Percentiles rank a stretch among this genome's conserved stretches.
Evolutionary conservation across 2,329 filamentous ascomycete genomes (phyloP).

Genomic region (Cordyceps pruinosa): DNA sequence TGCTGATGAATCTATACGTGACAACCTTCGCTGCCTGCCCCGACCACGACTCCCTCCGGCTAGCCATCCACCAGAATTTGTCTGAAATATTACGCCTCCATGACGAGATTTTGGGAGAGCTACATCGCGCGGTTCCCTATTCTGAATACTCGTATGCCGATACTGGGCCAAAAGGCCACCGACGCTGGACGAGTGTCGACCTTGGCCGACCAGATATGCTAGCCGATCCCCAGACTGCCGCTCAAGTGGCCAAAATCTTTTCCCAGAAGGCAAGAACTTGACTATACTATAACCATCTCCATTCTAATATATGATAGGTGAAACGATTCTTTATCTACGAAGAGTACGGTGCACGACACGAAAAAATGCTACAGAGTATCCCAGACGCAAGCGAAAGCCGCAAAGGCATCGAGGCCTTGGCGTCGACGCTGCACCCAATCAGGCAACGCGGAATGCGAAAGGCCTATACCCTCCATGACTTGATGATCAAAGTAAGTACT

Average conservation of each 20-base stretch:
- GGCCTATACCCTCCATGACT: constrained; percentile 73
- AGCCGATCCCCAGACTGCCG: constrained; percentile 52
- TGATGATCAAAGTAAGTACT: constrained; percentile 72
- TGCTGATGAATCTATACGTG: constrained; percentile 77
- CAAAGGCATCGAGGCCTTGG: constrained; percentile 76
- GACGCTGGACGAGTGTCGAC: constrained; percentile 43
- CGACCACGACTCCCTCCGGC: constrained; percentile 51
- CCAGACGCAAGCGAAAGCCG: constrained; percentile 64
- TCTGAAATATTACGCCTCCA: constrained; percentile 77
- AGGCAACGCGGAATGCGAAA: constrained; percentile 60
- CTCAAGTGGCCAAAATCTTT: constrained; percentile 55
- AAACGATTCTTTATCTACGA: constrained; percentile 80
- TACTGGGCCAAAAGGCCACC: constrained; percentile 27
- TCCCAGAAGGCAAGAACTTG: constrained; percentile 43
- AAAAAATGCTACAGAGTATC: constrained; percentile 74
- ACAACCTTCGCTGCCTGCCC: constrained; percentile 68
- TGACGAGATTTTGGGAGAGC: constrained; percentile 68
- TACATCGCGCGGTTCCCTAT: constrained; percentile 64
- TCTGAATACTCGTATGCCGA: constrained; percentile 53
- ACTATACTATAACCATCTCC: background rate
- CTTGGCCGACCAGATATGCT: constrained; percentile 44
- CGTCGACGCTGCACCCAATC: constrained; percentile 65
- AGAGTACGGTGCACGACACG: constrained; percentile 86
- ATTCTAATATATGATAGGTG: constrained; percentile 47
- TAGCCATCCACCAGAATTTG: constrained; percentile 72